Evolutionary conservation across 129 eudicot species (phyloP).

Genomic region (Lonicera japonica): DNA sequence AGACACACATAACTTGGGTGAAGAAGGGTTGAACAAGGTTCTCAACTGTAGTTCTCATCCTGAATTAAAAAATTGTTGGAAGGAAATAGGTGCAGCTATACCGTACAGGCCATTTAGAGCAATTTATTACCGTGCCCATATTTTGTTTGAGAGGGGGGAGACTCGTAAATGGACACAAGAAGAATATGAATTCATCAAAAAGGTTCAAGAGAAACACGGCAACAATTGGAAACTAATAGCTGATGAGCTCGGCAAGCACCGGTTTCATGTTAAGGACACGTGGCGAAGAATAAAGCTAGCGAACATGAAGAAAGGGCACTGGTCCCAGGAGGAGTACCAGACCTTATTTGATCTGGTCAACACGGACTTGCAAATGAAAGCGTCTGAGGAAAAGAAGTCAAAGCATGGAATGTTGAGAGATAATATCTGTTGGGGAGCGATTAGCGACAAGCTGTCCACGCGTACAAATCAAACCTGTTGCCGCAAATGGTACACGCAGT

Average conservation of each 20-base stretch:
- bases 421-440: slow-evolving; percentile 51
- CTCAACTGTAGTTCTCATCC: slow-evolving; percentile 25
- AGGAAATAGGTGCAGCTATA: slow-evolving; percentile 45
- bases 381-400: slow-evolving; percentile 35
- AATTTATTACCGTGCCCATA: slow-evolving; percentile 55
- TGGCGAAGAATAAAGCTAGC: slow-evolving; percentile 48
- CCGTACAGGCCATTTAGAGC: slow-evolving; percentile 42
- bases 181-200: slow-evolving; percentile 25
- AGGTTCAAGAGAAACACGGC: slow-evolving; percentile 31
- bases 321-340: slow-evolving; percentile 74
- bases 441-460: slow-evolving; percentile 48
- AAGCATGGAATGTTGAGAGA: slow-evolving; percentile 81
- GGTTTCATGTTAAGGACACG: slow-evolving; percentile 49
- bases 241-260: slow-evolving; percentile 44
- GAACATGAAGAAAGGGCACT: slow-evolving; percentile 34
- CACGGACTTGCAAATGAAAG: slow-evolving; percentile 36
- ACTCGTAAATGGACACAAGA: slow-evolving; percentile 53
- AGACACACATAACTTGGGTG: slow-evolving; percentile 34
- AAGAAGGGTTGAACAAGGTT: slow-evolving; percentile 56
- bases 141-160: slow-evolving; percentile 32
- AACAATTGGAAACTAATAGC: slow-evolving; percentile 43
- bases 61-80: slow-evolving; percentile 49
- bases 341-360: slow-evolving; percentile 55
- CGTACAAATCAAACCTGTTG: slow-evolving; percentile 36
- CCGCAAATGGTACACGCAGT: slow-evolving; percentile 56